Conservation (phyloP, 805 yeast genomes). For the Gaillardinia entomophila region DNA sequence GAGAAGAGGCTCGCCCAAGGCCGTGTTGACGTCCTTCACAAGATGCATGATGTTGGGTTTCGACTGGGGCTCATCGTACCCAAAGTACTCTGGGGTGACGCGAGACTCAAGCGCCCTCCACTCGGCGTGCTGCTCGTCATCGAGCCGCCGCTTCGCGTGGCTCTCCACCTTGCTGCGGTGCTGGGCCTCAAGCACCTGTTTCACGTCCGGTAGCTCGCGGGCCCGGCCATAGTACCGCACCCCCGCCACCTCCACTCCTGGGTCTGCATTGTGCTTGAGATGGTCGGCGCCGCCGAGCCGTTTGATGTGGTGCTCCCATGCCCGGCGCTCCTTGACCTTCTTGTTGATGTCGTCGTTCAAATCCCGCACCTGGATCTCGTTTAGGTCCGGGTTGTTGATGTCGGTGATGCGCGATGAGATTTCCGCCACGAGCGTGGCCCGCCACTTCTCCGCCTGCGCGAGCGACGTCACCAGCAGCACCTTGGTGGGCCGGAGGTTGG, state of each 20-base stretch:
- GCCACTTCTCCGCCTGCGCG: slow-evolving; percentile 67
- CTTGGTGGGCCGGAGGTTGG: slow-evolving; percentile 54
- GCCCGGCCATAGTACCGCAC: slow-evolving; percentile 82
- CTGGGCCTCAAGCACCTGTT: slow-evolving; percentile 12
- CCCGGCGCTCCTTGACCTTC: slow-evolving; percentile 56
- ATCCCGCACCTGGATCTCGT: slow-evolving; percentile 63
- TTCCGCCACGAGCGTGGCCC: slow-evolving; percentile 56
- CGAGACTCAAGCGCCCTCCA: slow-evolving; percentile 16
- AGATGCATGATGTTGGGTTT: too few relatives aligned
- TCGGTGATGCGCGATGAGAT: slow-evolving; percentile 54
- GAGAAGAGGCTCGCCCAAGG: too few relatives aligned
- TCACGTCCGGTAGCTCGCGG: slow-evolving; percentile 68
- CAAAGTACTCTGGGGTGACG: slow-evolving; percentile 38
- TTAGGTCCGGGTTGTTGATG: slow-evolving; percentile 52
- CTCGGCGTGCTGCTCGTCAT: slow-evolving; percentile 11
- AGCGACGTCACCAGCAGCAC: slow-evolving; percentile 48
- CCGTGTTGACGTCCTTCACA: too few relatives aligned
- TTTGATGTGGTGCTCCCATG: slow-evolving; percentile 75
- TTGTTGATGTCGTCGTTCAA: slow-evolving; percentile 70
- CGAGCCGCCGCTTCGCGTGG: slow-evolving; percentile 14
- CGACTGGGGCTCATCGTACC: too few relatives aligned
- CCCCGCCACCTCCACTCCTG: slow-evolving; percentile 38
- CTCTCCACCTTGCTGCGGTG: slow-evolving; percentile 20
- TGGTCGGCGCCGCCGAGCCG: slow-evolving; percentile 73
- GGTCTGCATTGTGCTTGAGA: slow-evolving; percentile 13